A percentile compares a stretch with the other conserved stretches of the same genome.
Conservation (phyloP, 2,329 filamentous ascomycete genomes). For the Herpotrichia juniperi region DNA sequence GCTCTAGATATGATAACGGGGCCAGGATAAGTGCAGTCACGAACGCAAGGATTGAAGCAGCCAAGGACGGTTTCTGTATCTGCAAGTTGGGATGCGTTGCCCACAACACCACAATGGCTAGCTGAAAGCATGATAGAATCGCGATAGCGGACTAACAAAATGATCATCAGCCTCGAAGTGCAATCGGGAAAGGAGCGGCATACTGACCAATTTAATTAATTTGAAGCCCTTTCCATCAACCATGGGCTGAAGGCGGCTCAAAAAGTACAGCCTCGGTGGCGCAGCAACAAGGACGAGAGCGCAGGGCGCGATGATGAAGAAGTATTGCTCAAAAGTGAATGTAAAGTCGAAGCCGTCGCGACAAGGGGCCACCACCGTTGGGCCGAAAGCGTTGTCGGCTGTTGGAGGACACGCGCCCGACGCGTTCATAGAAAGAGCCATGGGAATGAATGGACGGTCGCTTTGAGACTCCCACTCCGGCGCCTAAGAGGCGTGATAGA, state of each 20-base stretch:
- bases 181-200: not conserved
- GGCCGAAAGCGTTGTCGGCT: constrained; percentile 45
- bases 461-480: not conserved
- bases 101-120: constrained; percentile 10
- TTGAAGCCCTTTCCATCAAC: constrained; percentile 6
- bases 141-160: constrained; percentile 6
- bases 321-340: constrained; percentile 55
- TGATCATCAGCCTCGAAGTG: not conserved
- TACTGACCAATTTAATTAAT: constrained; percentile 3
- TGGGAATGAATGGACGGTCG: not conserved
- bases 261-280: constrained; percentile 3
- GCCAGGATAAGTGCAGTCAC: constrained; percentile 4
- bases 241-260: constrained; percentile 2
- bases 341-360: constrained; percentile 54
- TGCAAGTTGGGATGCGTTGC: not conserved
- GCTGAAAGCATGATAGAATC: constrained; percentile 7
- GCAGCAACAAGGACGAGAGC: constrained; percentile 9
- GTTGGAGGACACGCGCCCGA: constrained; percentile 2
- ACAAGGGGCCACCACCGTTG: constrained; percentile 51
- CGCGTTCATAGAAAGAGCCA: not conserved
- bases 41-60: constrained; percentile 10
- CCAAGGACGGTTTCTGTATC: constrained; percentile 2
- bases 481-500: not conserved
- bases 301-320: constrained; percentile 53
- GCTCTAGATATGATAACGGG: constrained; percentile 12